Evolutionary conservation across 2,329 filamentous ascomycete genomes (phyloP).

Genomic region (Aspergillus caelatus): DNA sequence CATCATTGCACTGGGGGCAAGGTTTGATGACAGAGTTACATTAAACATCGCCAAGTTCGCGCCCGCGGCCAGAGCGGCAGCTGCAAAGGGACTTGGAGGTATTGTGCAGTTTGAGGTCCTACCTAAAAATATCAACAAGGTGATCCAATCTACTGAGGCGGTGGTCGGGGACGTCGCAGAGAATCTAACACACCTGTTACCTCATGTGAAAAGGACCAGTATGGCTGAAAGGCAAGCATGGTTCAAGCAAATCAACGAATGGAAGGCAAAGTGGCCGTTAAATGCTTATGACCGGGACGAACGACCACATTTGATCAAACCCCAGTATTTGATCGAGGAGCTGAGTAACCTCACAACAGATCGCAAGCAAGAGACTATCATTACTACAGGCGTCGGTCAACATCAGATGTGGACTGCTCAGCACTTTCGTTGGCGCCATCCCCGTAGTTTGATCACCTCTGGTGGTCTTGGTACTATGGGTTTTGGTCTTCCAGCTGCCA

Average conservation of each 20-base stretch:
- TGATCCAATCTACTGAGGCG: conserved; percentile 88
- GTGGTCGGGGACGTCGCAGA: conserved; percentile 85
- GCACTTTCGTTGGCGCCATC: conserved; percentile 86
- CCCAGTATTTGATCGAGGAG: conserved; percentile 84
- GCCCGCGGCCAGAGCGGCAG: conserved; percentile 69
- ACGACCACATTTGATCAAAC: conserved; percentile 35
- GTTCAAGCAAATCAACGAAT: conserved; percentile 81
- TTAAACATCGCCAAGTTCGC: conserved; percentile 78
- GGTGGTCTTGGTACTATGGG: conserved; percentile 95
- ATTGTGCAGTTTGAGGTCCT: conserved; percentile 96
- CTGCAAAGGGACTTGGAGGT: conserved; percentile 72
- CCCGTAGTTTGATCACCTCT: conserved; percentile 91
- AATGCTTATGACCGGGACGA: conserved; percentile 46
- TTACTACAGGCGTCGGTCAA: conserved; percentile 89
- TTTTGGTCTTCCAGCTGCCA: conserved; percentile 89
- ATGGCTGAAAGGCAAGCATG: conserved; percentile 64
- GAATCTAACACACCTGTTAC: conserved; percentile 73
- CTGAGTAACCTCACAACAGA: conserved; percentile 76
- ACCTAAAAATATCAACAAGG: conserved; percentile 99
- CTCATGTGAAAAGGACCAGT: conserved; percentile 65
- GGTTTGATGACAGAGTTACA: conserved; percentile 93
- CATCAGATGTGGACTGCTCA: conserved; percentile 98
- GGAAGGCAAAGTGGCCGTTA: conserved; percentile 87
- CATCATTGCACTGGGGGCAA: conserved; percentile 85
- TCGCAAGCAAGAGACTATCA: conserved; percentile 77